Percentiles rank a stretch among this genome's conserved stretches.
phyloP scores from a whole-genome alignment of 352 stramenopile genomes.

The Pythium vanterpoolii region DNA sequence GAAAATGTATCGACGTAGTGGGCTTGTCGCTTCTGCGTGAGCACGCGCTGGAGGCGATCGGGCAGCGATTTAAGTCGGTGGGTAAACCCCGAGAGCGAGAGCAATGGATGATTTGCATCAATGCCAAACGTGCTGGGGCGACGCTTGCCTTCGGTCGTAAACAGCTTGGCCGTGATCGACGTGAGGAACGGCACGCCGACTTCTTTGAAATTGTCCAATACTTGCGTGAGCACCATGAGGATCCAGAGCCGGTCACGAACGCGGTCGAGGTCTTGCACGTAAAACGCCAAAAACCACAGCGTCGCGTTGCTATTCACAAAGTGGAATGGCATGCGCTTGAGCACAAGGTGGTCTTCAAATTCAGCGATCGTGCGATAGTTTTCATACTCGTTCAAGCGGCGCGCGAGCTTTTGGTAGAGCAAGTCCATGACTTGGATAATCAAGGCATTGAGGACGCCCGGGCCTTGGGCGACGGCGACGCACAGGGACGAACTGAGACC shows the following conservation, averaged over 20 bases:
- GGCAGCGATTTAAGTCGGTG: constrained; percentile 2
- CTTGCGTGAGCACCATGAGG: constrained; percentile 57
- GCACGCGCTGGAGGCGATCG: constrained; percentile 43
- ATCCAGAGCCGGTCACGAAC: constrained; percentile 68
- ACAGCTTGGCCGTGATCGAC: constrained; percentile 39
- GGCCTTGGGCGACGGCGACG: constrained; percentile 42
- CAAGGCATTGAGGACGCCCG: constrained; percentile 58
- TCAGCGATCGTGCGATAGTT: constrained; percentile 67
- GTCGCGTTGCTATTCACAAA: constrained; percentile 77
- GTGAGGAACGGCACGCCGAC: constrained; percentile 49
- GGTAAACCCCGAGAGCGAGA: constrained; percentile 3
- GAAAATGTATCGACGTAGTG: constrained; percentile 64
- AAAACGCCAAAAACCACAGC: constrained; percentile 66
- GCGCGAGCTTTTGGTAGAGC: constrained; percentile 59
- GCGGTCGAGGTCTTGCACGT: constrained; percentile 47
- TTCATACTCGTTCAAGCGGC: constrained; percentile 65
- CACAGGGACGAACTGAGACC: constrained; percentile 32
- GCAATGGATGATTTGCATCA: not conserved
- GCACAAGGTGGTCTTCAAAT: constrained; percentile 66
- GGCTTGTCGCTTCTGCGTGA: constrained; percentile 58
- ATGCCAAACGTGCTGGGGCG: constrained; percentile 13
- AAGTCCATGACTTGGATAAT: constrained; percentile 65
- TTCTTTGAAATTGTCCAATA: constrained; percentile 72
- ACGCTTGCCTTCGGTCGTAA: constrained; percentile 41
- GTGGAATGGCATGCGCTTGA: constrained; percentile 75